Evolutionary conservation across 1,139 yeast genomes (phyloP).

Genomic region (Maudiozyma humilis): DNA sequence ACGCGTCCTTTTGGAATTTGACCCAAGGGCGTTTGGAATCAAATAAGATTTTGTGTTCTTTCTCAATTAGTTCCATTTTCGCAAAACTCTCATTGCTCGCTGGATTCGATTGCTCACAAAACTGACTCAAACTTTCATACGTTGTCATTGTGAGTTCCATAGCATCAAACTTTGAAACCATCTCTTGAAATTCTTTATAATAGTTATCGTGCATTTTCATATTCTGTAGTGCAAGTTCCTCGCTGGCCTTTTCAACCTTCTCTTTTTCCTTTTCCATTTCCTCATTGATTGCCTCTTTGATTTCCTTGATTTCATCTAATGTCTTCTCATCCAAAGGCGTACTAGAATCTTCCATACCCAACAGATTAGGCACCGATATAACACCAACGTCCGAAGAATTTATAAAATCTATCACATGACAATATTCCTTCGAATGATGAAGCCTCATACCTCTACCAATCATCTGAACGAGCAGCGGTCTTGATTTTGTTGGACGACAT

Average conservation of each 20-base stretch:
- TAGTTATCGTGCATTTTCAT: slow-evolving; percentile 3
- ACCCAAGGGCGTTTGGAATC: slow-evolving; percentile 29
- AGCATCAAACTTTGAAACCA: slow-evolving; percentile 16
- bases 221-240: neutral
- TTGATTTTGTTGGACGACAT: slow-evolving; percentile 75
- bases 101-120: slow-evolving; percentile 13
- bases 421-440: slow-evolving; percentile 50
- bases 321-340: slow-evolving; percentile 35
- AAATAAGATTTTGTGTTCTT: slow-evolving; percentile 15
- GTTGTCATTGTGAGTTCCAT: slow-evolving; percentile 29
- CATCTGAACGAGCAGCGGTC: slow-evolving; percentile 73
- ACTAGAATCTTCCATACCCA: slow-evolving; percentile 37
- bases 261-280: slow-evolving; percentile 5
- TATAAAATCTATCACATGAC: slow-evolving; percentile 74
- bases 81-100: neutral
- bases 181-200: slow-evolving; percentile 9
- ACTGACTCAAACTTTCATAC: slow-evolving; percentile 27
- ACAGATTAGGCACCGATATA: slow-evolving; percentile 52
- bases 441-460: slow-evolving; percentile 80
- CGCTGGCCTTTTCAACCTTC: neutral
- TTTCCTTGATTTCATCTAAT: slow-evolving; percentile 27
- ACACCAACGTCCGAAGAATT: slow-evolving; percentile 54
- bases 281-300: slow-evolving; percentile 31
- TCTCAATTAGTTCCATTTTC: slow-evolving; percentile 6
- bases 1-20: slow-evolving; percentile 19